Conservation (phyloP, 768 basidiomycete genomes). For the Kwoniella heveanensis region DNA sequence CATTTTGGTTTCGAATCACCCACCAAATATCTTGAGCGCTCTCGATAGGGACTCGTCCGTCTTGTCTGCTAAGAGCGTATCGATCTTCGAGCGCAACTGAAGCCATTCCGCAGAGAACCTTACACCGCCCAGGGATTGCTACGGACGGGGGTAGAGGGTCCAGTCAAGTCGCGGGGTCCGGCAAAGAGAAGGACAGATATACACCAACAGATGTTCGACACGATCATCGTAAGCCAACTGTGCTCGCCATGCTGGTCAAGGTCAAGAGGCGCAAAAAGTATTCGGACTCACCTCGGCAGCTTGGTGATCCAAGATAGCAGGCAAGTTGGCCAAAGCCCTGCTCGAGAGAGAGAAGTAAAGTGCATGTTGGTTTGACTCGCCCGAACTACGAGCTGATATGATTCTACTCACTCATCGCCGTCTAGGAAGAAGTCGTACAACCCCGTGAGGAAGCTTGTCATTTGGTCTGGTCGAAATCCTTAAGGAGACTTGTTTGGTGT, state of each 20-base stretch:
- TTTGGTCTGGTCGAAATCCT: too few species aligned
- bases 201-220: too few species aligned
- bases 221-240: constrained; percentile 1
- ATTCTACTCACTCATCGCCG: constrained; percentile 31
- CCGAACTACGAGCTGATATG: too few species aligned
- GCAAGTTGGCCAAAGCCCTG: constrained; percentile 27
- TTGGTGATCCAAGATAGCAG: constrained; percentile 36
- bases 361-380: too few species aligned
- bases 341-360: too few species aligned
- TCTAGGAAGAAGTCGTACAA: constrained; percentile 24
- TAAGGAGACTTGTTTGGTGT: too few species aligned
- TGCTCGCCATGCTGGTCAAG: background rate
- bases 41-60: constrained; percentile 18
- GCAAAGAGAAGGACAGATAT: too few species aligned
- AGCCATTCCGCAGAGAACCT: constrained; percentile 34
- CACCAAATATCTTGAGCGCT: constrained; percentile 39
- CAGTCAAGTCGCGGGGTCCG: too few species aligned
- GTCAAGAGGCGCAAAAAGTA: background rate
- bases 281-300: constrained; percentile 33
- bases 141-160: background rate
- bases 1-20: background rate
- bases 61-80: constrained; percentile 16
- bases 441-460: constrained; percentile 8
- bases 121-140: constrained; percentile 30
- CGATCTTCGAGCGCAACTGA: constrained; percentile 27